These are phyloP conservation scores for Rhizomucor pusillus DNA, from an alignment of 371 early-diverging fungal species.

Conservation along the genomic window DNA sequence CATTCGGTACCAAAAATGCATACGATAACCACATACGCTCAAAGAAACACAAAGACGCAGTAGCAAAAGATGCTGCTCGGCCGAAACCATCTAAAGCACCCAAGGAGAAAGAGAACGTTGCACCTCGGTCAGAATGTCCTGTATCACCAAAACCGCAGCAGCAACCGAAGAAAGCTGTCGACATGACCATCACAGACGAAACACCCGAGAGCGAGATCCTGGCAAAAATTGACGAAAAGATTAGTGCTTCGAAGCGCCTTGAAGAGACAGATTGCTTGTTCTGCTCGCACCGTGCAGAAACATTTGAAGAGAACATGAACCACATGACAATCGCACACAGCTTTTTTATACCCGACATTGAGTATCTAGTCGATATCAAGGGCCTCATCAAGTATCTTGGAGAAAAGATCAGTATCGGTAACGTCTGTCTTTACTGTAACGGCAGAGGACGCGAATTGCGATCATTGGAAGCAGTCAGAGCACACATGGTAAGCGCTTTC, in stretches of 20 bases:
- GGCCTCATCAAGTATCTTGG: conserved; percentile 90
- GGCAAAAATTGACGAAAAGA: conserved; percentile 73
- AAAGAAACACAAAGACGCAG: conserved; percentile 89
- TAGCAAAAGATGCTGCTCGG: conserved; percentile 38
- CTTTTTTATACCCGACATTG: conserved; percentile 96
- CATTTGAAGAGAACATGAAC: conserved; percentile 80
- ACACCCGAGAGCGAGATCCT: conserved; percentile 43
- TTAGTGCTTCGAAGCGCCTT: conserved; percentile 61
- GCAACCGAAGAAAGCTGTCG: conserved; percentile 37
- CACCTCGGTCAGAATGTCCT: conserved; percentile 20
- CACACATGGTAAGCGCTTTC: conserved; percentile 76
- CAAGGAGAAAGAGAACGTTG: conserved; percentile 5
- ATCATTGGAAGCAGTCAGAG: conserved; percentile 87
- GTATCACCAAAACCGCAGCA: conserved; percentile 36
- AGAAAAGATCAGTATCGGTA: conserved; percentile 91
- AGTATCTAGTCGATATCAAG: conserved; percentile 83
- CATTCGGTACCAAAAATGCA: conserved; percentile 76
- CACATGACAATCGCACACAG: conserved; percentile 92
- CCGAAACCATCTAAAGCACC: conserved; percentile 7
- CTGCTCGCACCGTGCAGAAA: conserved; percentile 63
- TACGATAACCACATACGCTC: conserved; percentile 85
- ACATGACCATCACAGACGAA: conserved; percentile 53
- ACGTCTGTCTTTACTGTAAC: conserved; percentile 94
- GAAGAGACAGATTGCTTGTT: conserved; percentile 79
- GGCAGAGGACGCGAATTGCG: conserved; percentile 84